Conservation (phyloP, 345 rosid species). For the Citrus sinensis region DNA sequence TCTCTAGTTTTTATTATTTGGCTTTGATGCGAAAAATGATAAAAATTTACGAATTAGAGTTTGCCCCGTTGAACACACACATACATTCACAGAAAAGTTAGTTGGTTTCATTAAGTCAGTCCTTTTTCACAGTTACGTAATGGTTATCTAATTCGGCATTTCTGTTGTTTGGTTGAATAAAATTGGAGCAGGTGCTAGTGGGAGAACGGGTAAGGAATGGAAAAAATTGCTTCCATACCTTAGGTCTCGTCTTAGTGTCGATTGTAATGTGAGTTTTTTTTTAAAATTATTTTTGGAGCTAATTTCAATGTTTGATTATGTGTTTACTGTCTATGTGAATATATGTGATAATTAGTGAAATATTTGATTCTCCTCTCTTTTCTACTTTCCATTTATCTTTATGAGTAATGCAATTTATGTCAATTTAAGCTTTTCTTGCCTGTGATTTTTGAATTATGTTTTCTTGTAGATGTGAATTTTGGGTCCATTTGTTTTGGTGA, state of each 20-base stretch:
- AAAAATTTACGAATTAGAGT: neutral
- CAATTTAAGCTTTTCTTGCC: neutral
- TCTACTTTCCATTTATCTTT: too few relatives aligned
- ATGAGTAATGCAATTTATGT: neutral
- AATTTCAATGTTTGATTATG: neutral
- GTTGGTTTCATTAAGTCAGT: neutral
- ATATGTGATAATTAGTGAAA: neutral
- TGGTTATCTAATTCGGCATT: neutral
- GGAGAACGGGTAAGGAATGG: slow-evolving; percentile 90
- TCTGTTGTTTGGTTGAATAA: slow-evolving; percentile 5
- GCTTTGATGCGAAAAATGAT: slow-evolving; percentile 6
- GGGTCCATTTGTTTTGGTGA: neutral
- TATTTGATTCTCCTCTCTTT: neutral
- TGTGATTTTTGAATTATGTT: neutral
- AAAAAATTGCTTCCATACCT: slow-evolving; percentile 82
- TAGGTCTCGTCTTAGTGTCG: slow-evolving; percentile 61
- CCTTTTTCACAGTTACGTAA: neutral
- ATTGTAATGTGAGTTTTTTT: slow-evolving; percentile 64
- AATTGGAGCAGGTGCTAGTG: slow-evolving; percentile 74
- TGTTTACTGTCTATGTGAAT: neutral
- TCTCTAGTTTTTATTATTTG: neutral
- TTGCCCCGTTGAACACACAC: neutral
- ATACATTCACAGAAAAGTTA: too few relatives aligned
- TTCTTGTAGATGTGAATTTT: neutral
- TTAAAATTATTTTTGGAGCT: neutral